These are phyloP conservation scores for Akebia trifoliata DNA, from an alignment of 164 flowering plant species.

Conservation along the genomic window DNA sequence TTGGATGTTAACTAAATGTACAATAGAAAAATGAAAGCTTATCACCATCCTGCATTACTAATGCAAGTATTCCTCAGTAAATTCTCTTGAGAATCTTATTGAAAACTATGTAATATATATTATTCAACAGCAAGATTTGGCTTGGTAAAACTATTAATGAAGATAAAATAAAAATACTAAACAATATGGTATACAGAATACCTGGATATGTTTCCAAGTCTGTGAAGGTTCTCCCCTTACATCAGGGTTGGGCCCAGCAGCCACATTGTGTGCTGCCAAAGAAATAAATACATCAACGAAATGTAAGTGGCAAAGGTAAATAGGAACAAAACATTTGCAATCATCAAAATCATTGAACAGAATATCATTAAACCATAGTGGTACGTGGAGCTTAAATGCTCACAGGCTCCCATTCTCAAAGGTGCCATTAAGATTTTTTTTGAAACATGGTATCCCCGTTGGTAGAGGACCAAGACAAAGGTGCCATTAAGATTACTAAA, in stretches of 20 bases:
- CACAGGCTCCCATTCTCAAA: too few relatives aligned
- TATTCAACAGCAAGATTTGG: neutral
- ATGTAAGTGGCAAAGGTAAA: neutral
- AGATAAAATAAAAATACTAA: neutral
- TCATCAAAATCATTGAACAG: slow-evolving; percentile 1
- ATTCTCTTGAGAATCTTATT: too few relatives aligned
- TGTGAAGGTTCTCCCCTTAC: slow-evolving; percentile 14
- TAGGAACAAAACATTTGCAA: neutral
- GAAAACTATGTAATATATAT: too few relatives aligned
- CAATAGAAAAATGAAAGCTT: too few relatives aligned
- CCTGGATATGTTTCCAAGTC: slow-evolving; percentile 18
- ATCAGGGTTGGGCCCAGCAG: slow-evolving; percentile 1
- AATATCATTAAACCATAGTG: neutral
- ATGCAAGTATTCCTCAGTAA: too few relatives aligned
- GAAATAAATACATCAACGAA: slow-evolving; percentile 6
- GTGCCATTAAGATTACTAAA: too few relatives aligned
- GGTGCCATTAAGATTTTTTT: neutral
- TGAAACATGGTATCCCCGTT: too few relatives aligned
- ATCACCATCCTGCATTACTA: too few relatives aligned
- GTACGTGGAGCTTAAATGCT: too few relatives aligned
- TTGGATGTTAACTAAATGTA: too few relatives aligned
- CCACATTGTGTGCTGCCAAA: slow-evolving; percentile 11
- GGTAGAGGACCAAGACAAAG: too few relatives aligned
- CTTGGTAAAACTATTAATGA: neutral
- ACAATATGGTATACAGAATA: neutral